Evolutionary conservation across 305 asterid genomes (phyloP).

Genomic region (Petunia hybrid): DNA sequence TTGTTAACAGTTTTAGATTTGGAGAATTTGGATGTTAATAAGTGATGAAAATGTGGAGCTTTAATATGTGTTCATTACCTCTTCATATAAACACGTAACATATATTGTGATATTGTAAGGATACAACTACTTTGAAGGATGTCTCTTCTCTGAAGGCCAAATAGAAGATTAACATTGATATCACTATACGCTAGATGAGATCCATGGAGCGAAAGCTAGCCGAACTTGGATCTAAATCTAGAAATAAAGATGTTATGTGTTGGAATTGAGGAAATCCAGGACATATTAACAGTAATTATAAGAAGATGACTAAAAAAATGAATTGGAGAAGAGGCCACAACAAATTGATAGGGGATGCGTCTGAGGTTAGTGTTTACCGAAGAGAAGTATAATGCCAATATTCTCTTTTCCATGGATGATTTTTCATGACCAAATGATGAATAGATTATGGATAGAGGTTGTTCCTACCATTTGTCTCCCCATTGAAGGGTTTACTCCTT

Average conservation of each 20-base stretch:
- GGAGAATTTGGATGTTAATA: no score
- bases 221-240: not conserved
- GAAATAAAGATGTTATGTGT: not conserved
- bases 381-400: not conserved
- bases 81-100: no score
- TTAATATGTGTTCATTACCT: no score
- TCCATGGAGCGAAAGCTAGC: not conserved
- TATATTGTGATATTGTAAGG: no score
- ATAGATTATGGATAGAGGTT: not conserved
- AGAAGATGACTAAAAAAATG: not conserved
- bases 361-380: not conserved
- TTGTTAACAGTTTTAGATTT: no score
- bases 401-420: not conserved
- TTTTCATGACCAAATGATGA: not conserved
- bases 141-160: conserved; percentile 6
- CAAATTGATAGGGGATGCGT: not conserved
- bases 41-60: no score
- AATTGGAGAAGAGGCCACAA: conserved; percentile 20
- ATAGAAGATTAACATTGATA: not conserved
- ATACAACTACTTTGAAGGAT: no score
- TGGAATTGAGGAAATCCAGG: not conserved
- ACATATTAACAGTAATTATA: not conserved
- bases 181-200: not conserved
- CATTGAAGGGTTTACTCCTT: not conserved
- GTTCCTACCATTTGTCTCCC: not conserved